Evolutionary conservation across 1,139 yeast genomes (phyloP), one percentile per base, ranked within the genome.

Genomic region (Lodderomyces elongisporus): DNA sequence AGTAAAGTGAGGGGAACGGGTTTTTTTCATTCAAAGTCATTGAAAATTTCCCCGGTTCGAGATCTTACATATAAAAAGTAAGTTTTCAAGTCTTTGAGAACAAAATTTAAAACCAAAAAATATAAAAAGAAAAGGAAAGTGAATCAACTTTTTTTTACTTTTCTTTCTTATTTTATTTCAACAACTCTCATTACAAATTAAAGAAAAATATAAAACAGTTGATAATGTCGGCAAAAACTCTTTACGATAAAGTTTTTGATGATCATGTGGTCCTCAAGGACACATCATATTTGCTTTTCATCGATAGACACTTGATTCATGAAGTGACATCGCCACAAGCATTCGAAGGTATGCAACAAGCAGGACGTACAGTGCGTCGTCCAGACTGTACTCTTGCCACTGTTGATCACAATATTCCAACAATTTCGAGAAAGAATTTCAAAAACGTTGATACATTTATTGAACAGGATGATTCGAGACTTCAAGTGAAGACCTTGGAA

Each of bases 311-410:
- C 59, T 71, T 91, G 49, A 95, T 91, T 37, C 98, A 91, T 59
- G 98, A 91, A 65, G 98, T 91, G 36, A 91, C 98, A 1, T 88
- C 97, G 24, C 98, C 98, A 22, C 98, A 91, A 62, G 98, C 98
- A 7, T 91, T 91, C 55, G 98, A 91, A 65, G 97, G 97, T 27
- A 74, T 91, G 50, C 74, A 72, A 46, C 83, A 78, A 51, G 96
- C 96, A 15, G 85, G 84, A 34, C 79, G 98, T 67, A 58, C 61
- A 39, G 96, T 91, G 34, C 81, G 98, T 70, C 78, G 98, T 66
- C 70, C 74, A 7, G 97, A 91, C 62, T 89, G 97, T 65, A 91
- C 97, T 33, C 73, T 91, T 48, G 96, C 96, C 34, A 91, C 98
- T 0, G 96, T 91, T 21, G 98, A 91, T 61, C 98, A 91, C 72